Evolutionary conservation across 305 asterid species (phyloP).

Genomic region (Striga hermonthica): DNA sequence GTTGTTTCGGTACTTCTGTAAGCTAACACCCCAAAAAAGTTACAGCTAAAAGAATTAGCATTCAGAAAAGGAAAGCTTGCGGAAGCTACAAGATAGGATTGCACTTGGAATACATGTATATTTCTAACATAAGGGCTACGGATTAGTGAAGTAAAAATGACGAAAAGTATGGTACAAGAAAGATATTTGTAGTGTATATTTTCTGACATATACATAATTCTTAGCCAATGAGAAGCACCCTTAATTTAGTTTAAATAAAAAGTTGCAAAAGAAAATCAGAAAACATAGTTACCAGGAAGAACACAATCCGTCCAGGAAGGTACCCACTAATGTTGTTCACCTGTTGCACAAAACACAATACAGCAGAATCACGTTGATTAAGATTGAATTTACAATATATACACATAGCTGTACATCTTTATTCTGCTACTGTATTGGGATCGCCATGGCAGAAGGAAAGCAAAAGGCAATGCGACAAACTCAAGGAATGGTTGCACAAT

Average conservation of each 20-base stretch:
- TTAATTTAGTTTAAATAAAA: neutral
- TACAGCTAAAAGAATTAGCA: conserved; percentile 3
- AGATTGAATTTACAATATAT: too few species aligned
- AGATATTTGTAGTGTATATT: too few species aligned
- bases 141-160: neutral
- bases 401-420: too few species aligned
- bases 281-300: conserved; percentile 68
- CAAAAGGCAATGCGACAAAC: too few species aligned
- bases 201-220: neutral
- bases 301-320: conserved; percentile 97
- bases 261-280: neutral
- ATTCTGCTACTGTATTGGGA: too few species aligned
- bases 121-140: neutral
- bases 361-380: conserved; percentile 15
- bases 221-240: neutral
- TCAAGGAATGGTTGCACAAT: neutral
- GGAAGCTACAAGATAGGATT: conserved; percentile 5
- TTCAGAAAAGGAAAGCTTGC: neutral
- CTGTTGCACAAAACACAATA: conserved; percentile 44
- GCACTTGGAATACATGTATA: neutral
- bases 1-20: too few species aligned
- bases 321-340: conserved; percentile 97
- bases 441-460: too few species aligned
- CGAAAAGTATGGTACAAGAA: too few species aligned
- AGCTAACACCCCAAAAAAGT: neutral